Base-by-base conservation (phyloP, 2,329 filamentous ascomycete species). In the Ophiostoma tasmaniense region DNA sequence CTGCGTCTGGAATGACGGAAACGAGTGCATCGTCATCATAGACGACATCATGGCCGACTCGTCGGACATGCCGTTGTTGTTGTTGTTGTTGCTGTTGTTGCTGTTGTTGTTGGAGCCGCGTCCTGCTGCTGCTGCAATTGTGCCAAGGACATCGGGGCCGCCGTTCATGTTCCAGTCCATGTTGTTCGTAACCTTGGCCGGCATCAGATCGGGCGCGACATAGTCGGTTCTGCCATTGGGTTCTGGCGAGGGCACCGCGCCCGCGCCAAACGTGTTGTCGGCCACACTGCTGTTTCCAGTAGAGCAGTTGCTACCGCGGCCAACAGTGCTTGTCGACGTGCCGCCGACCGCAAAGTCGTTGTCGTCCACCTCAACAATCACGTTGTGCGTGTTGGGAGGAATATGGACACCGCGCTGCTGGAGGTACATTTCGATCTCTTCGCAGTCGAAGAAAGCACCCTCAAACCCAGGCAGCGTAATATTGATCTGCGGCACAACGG, bases 401-500 rank as follows among this genome's bases (percentile, higher is more conserved):
- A 93, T 87, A 64, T 80, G 76, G 37, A 92, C 84, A 5, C 88
- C 88, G 37, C 85, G 84, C 66, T 85, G 82, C 55, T 83, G 83
- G 2, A 96, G 79, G 75, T 93, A 95, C 14, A 85, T 82, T 76
- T 95, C 90, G 0, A 93, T 88, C 76, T 95, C 92, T 70, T 91
- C 84, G 0, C 87, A 80, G 74, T 95, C 91, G 73, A 90, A 91
- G 81, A 91, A 95, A 66, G 91, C 86, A 4, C 90, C 90, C 70
- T 90, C 85, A 71, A 89, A 90, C 0, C 87, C 89, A 0, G 84
- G 82, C 8, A 88, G 76, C 52, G 81, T 82, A 72, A 85, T 82
- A 25, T 79, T 79, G 72, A 90, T 80, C 20, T 81, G 79, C 14
- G 77, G 74, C 50, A 82, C 79, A 8, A 88, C 25, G 78, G 73